A percentile compares a stretch with the other conserved stretches of the same genome.
phyloP scores from a whole-genome alignment of 2,329 filamentous ascomycete genomes.

The Botrytis tulipae region DNA sequence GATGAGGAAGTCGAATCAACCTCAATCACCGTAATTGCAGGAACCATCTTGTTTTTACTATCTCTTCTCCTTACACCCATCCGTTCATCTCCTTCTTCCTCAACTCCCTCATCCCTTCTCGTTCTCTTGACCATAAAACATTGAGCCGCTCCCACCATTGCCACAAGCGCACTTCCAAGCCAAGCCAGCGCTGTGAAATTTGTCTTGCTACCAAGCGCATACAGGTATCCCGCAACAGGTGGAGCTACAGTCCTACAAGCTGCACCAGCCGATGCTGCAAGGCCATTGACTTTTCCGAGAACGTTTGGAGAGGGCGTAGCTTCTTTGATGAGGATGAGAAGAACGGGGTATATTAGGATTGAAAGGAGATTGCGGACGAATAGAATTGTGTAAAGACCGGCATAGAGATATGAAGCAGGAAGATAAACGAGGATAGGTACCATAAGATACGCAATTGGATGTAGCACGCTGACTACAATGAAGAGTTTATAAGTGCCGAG shows the following conservation, averaged over 20 bases:
- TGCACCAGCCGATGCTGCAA: slow-evolving; percentile 64
- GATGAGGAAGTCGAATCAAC: slow-evolving; percentile 4
- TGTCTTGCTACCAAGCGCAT: slow-evolving; percentile 56
- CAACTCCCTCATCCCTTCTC: slow-evolving; percentile 22
- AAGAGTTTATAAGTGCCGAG: slow-evolving; percentile 59
- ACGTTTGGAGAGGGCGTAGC: slow-evolving; percentile 56
- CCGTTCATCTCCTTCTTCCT: slow-evolving; percentile 7
- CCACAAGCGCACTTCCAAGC: slow-evolving; percentile 60
- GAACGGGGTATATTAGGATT: slow-evolving; percentile 62
- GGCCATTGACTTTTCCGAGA: slow-evolving; percentile 63
- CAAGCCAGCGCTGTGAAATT: slow-evolving; percentile 62
- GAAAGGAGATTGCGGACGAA: slow-evolving; percentile 57
- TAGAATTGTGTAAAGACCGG: slow-evolving; percentile 53
- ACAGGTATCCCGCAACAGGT: slow-evolving; percentile 62
- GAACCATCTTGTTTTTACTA: background rate
- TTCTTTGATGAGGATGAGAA: slow-evolving; percentile 67
- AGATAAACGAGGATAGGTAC: slow-evolving; percentile 58
- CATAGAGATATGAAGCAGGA: slow-evolving; percentile 49
- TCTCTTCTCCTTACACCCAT: background rate
- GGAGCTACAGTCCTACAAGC: slow-evolving; percentile 67
- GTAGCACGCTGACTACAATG: slow-evolving; percentile 56
- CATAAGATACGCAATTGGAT: slow-evolving; percentile 59
- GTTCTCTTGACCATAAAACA: slow-evolving; percentile 47
- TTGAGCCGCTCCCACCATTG: slow-evolving; percentile 56
- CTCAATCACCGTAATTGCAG: slow-evolving; percentile 1